These are phyloP conservation scores for Zymoseptoria ardabiliae DNA, from an alignment of 2,329 filamentous ascomycete genomes.

Conservation along the genomic window DNA sequence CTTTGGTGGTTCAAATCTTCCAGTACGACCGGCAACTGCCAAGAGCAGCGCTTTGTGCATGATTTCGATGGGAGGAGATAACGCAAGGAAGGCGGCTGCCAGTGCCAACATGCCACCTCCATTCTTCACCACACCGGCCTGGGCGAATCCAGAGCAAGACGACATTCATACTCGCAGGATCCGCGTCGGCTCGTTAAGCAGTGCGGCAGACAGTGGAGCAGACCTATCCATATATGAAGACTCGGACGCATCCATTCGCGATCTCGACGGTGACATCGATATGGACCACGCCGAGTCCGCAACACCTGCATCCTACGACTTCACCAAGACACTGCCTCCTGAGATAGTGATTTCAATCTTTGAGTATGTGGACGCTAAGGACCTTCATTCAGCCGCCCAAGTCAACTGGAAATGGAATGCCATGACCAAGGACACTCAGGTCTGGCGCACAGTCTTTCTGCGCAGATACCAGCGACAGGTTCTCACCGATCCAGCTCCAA, in stretches of 20 bases:
- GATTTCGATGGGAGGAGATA: conserved; percentile 23
- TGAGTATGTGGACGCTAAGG: conserved; percentile 51
- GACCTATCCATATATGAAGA: conserved; percentile 25
- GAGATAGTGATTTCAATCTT: conserved; percentile 55
- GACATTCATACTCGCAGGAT: conserved; percentile 18
- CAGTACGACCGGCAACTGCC: conserved; percentile 14
- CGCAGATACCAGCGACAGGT: conserved; percentile 44
- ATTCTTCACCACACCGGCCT: conserved; percentile 1
- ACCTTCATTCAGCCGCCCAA: conserved; percentile 47
- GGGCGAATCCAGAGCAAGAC: conserved; percentile 7
- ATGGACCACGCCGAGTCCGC: conserved; percentile 15
- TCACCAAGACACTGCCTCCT: conserved; percentile 45
- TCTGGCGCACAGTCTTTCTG: conserved; percentile 58
- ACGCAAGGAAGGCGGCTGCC: conserved; percentile 27
- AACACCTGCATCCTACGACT: conserved; percentile 10
- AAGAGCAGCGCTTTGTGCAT: conserved; percentile 8
- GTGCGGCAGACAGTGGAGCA: conserved; percentile 32
- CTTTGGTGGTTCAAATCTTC: conserved; percentile 10
- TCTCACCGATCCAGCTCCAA: conserved; percentile 38
- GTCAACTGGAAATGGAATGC: conserved; percentile 53
- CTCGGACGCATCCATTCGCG: conserved; percentile 18
- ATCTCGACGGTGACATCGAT: conserved; percentile 27
- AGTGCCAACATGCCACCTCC: conserved; percentile 12
- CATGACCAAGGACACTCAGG: conserved; percentile 49
- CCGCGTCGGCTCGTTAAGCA: conserved; percentile 25